phyloP scores from a whole-genome alignment of 2,329 filamentous ascomycete species.

The Paramyrothecium roridum region DNA sequence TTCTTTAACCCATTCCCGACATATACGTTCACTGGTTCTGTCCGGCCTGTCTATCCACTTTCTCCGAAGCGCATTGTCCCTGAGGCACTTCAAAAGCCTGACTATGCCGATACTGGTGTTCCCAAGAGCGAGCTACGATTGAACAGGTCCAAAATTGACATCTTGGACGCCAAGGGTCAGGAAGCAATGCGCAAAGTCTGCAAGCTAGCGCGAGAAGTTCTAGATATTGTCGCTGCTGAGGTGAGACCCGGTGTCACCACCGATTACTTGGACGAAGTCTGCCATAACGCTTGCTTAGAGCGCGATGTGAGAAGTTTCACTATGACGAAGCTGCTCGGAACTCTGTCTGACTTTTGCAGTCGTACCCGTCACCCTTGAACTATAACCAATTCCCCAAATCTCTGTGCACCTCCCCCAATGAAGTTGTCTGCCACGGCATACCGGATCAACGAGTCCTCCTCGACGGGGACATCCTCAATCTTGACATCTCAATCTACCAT shows the following conservation, averaged over 20 bases:
- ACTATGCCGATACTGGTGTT: constrained; percentile 84
- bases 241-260: constrained; percentile 90
- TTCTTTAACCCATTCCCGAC: constrained; percentile 89
- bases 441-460: constrained; percentile 83
- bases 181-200: constrained; percentile 94
- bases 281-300: constrained; percentile 92
- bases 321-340: neutral
- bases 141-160: constrained; percentile 75
- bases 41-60: constrained; percentile 85
- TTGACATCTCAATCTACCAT: constrained; percentile 93
- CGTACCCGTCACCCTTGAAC: constrained; percentile 91
- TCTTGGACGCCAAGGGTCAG: constrained; percentile 75
- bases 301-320: constrained; percentile 65
- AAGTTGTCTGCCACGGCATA: constrained; percentile 98
- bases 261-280: constrained; percentile 90
- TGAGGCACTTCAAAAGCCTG: constrained; percentile 75
- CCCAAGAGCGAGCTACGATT: constrained; percentile 58
- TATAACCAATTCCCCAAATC: constrained; percentile 98
- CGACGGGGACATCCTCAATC: constrained; percentile 95
- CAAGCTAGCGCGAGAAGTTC: constrained; percentile 78
- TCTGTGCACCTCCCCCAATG: constrained; percentile 92
- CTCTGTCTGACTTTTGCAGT: constrained; percentile 45
- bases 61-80: constrained; percentile 72
- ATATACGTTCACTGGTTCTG: constrained; percentile 74
- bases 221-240: constrained; percentile 85